Conservation (phyloP, 2,329 filamentous ascomycete species). For the Pestalotiopsis sp. region DNA sequence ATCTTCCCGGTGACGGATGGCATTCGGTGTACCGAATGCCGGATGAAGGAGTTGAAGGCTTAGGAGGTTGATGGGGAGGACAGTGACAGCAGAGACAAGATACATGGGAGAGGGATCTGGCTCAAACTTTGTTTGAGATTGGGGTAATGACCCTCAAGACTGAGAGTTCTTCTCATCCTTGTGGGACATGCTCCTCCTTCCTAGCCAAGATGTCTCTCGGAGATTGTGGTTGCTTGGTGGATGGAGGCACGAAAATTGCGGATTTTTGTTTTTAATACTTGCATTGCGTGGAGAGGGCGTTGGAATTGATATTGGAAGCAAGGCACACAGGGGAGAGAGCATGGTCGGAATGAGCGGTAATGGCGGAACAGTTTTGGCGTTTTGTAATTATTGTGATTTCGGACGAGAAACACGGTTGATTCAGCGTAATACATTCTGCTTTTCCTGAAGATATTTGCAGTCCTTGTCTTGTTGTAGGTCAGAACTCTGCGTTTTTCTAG, state of each 20-base stretch:
- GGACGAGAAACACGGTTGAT: not conserved
- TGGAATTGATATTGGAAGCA: too few relatives aligned
- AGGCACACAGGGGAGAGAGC: too few relatives aligned
- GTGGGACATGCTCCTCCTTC: too few relatives aligned
- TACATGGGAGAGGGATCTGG: not conserved
- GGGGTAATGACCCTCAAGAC: not conserved
- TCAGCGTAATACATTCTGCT: not conserved
- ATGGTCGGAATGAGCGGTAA: too few relatives aligned
- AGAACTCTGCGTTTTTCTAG: not conserved
- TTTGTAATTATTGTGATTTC: not conserved
- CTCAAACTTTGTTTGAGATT: not conserved
- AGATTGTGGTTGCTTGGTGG: not conserved
- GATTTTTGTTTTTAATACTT: not conserved
- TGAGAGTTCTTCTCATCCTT: too few relatives aligned
- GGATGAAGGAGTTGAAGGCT: slow-evolving; percentile 61
- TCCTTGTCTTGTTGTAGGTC: not conserved
- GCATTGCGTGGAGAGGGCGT: not conserved
- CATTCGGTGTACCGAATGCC: slow-evolving; percentile 65
- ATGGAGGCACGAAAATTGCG: not conserved
- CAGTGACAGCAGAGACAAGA: not conserved
- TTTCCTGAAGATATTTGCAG: not conserved
- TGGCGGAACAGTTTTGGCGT: not conserved
- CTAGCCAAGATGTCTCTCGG: not conserved
- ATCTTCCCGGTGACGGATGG: slow-evolving; percentile 62
- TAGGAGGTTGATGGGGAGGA: slow-evolving; percentile 21